These are phyloP conservation scores for Colletotrichum caudatum DNA, from an alignment of 2,329 filamentous ascomycete species.

Conservation along the genomic window DNA sequence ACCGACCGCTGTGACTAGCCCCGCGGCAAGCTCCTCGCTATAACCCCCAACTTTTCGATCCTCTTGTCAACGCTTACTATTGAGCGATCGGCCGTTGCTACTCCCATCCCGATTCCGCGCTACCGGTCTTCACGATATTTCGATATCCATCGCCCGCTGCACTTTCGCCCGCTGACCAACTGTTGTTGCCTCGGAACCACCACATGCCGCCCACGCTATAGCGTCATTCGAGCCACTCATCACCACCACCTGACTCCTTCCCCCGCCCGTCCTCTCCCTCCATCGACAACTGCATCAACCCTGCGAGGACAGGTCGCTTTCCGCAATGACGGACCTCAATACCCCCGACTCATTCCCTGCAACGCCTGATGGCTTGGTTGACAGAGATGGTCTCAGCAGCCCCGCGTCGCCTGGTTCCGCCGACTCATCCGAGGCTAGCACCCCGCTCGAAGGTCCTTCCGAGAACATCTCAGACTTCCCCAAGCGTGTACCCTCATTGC, in stretches of 20 bases:
- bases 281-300: conserved; percentile 1
- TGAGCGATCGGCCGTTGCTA: conserved; percentile 29
- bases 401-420: conserved; percentile 60
- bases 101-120: neutral
- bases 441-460: conserved; percentile 58
- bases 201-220: conserved; percentile 27
- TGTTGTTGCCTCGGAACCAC: neutral
- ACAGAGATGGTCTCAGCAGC: conserved; percentile 50
- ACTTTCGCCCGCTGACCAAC: neutral
- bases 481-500: conserved; percentile 68
- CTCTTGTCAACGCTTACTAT: conserved; percentile 13
- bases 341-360: conserved; percentile 55
- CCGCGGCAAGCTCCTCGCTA: conserved; percentile 30
- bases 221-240: conserved; percentile 7
- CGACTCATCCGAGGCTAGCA: conserved; percentile 61
- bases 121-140: conserved; percentile 12
- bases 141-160: conserved; percentile 20
- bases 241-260: neutral
- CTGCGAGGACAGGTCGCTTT: neutral
- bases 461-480: conserved; percentile 52
- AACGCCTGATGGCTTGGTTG: conserved; percentile 60
- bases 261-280: neutral
- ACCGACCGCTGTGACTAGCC: conserved; percentile 31
- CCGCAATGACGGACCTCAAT: conserved; percentile 40
- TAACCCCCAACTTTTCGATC: conserved; percentile 33